Percentiles rank a stretch among this genome's conserved stretches.
phyloP scores from a whole-genome alignment of 768 basidiomycete genomes.

The Krasilnikovozyma curviuscula region DNA sequence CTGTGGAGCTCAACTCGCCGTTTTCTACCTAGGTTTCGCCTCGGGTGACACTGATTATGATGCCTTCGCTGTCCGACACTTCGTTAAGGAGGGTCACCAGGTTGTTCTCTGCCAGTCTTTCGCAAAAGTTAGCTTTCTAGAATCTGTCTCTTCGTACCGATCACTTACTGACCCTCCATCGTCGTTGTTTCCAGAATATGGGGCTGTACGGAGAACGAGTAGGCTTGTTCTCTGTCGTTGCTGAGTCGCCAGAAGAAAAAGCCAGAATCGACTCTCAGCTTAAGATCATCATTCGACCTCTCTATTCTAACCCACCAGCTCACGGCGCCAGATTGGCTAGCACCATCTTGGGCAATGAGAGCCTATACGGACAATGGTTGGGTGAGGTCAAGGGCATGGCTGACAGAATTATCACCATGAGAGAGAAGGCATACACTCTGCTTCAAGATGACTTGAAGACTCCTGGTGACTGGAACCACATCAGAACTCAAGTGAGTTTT shows the following conservation, averaged over 20 bases:
- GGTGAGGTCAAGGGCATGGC: conserved; percentile 84
- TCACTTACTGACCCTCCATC: neutral
- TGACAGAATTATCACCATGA: conserved; percentile 79
- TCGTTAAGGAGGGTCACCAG: conserved; percentile 75
- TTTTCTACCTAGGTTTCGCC: conserved; percentile 97
- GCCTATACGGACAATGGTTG: conserved; percentile 75
- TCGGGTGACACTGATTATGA: conserved; percentile 78
- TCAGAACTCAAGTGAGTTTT: conserved; percentile 90
- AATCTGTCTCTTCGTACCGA: neutral
- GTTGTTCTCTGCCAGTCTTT: conserved; percentile 83
- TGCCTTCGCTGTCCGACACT: conserved; percentile 86
- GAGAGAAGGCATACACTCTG: conserved; percentile 58
- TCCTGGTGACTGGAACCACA: conserved; percentile 86
- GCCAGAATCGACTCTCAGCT: conserved; percentile 79
- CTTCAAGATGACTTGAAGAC: conserved; percentile 63
- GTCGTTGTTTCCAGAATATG: conserved; percentile 47
- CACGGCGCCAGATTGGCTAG: conserved; percentile 75
- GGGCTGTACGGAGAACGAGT: conserved; percentile 96
- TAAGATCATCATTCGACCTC: conserved; percentile 82
- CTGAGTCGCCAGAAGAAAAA: conserved; percentile 31
- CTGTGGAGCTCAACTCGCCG: too few relatives aligned
- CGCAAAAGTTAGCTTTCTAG: conserved; percentile 42
- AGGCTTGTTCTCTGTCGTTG: conserved; percentile 72
- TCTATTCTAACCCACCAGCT: conserved; percentile 94
- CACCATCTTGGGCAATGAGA: conserved; percentile 54